These are phyloP conservation scores for Akanthomyces dipterigenus DNA, from an alignment of 2,329 filamentous ascomycete species.

Conservation along the genomic window DNA sequence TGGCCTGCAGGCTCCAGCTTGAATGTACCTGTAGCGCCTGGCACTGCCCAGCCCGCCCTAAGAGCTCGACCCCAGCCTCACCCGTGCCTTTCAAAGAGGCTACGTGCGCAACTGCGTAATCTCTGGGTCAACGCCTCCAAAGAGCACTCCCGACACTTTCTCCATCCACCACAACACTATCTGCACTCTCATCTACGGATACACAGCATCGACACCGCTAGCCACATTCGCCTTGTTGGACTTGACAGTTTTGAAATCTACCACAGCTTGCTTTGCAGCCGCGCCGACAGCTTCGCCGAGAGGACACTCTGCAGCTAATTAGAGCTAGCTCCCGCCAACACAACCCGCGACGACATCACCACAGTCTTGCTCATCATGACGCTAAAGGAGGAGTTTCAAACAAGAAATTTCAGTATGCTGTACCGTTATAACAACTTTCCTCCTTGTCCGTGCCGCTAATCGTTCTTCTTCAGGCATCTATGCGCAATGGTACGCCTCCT, in stretches of 20 bases:
- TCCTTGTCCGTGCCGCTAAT: constrained; percentile 24
- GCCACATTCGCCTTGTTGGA: background rate
- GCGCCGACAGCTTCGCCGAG: constrained; percentile 2
- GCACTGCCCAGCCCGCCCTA: background rate
- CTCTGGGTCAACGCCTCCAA: constrained; percentile 9
- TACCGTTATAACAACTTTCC: constrained; percentile 5
- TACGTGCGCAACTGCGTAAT: constrained; percentile 14
- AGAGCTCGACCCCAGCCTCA: constrained; percentile 8
- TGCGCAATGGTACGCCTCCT: constrained; percentile 61
- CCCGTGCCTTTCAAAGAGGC: constrained; percentile 8
- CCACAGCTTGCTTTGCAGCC: background rate
- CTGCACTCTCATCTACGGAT: background rate
- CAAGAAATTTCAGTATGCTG: constrained; percentile 65
- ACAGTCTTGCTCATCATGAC: constrained; percentile 48
- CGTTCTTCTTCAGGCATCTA: constrained; percentile 54
- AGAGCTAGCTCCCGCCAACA: constrained; percentile 1
- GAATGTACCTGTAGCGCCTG: background rate
- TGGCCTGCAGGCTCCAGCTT: background rate
- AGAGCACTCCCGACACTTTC: background rate
- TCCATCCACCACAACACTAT: background rate
- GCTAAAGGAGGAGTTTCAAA: constrained; percentile 65
- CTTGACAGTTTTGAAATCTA: background rate
- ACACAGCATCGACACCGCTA: background rate
- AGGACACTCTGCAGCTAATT: constrained; percentile 2
- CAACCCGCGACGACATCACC: background rate